Conservation (phyloP, 495 filamentous ascomycete species). For the Podospora bellae-mahoneyi region DNA sequence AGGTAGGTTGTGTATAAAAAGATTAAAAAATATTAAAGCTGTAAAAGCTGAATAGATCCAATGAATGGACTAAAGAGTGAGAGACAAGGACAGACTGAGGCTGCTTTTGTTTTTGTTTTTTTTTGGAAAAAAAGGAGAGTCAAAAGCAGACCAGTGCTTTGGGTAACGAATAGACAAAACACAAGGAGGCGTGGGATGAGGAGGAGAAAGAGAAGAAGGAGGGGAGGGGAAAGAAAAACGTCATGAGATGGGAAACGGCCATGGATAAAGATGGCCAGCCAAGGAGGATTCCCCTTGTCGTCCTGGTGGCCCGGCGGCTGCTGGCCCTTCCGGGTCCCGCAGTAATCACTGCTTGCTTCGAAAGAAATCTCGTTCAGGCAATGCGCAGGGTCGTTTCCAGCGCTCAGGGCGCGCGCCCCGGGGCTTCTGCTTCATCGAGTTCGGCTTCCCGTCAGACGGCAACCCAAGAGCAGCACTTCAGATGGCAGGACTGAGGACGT, state of each 20-base stretch:
- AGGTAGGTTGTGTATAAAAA: conserved; percentile 19
- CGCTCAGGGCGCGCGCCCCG: conserved; percentile 13
- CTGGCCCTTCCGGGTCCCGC: conserved; percentile 35
- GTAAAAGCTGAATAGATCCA: conserved; percentile 26
- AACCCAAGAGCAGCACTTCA: conserved; percentile 12
- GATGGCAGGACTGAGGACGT: conserved; percentile 22
- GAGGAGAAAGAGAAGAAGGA: conserved; percentile 29
- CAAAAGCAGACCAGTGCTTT: conserved; percentile 59
- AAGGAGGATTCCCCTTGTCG: conserved; percentile 17
- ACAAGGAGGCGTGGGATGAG: conserved; percentile 17
- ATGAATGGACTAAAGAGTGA: conserved; percentile 14
- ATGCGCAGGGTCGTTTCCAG: neutral
- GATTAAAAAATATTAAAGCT: conserved; percentile 41
- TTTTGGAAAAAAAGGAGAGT: conserved; percentile 34
- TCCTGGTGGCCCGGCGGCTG: conserved; percentile 26
- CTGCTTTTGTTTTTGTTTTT: conserved; percentile 19
- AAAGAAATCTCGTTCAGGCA: neutral
- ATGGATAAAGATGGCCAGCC: conserved; percentile 33
- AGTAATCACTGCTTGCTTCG: conserved; percentile 15
- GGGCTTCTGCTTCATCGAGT: conserved; percentile 9
- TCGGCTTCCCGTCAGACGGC: conserved; percentile 3
- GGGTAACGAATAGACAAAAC: conserved; percentile 37
- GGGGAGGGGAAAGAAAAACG: conserved; percentile 18
- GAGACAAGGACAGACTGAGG: conserved; percentile 32
- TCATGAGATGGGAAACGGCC: conserved; percentile 37